Percentiles rank a stretch among this genome's conserved stretches.
phyloP scores from a whole-genome alignment of 352 stramenopile genomes.

The Aphanomyces euteiches region DNA sequence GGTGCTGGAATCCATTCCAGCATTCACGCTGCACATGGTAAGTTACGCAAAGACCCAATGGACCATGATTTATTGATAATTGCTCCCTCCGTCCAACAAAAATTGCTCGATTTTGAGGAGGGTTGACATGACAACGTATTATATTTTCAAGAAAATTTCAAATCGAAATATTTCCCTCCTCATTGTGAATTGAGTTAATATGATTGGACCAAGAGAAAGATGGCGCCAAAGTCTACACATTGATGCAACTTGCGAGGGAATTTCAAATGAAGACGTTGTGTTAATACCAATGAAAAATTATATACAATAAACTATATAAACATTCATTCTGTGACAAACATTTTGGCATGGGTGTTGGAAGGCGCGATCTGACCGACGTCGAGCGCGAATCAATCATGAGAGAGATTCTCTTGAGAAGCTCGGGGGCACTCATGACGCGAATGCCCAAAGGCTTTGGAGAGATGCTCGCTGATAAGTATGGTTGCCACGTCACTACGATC shows the following conservation, averaged over 20 bases:
- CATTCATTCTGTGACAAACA: not conserved
- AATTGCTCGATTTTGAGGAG: not conserved
- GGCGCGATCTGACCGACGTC: not conserved
- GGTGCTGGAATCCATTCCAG: too few relatives aligned
- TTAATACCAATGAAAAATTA: not conserved
- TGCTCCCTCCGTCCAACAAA: not conserved
- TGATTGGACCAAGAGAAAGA: not conserved
- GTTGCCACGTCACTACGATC: not conserved
- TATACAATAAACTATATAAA: not conserved
- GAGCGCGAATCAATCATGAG: not conserved
- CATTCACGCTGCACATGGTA: too few relatives aligned
- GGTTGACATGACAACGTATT: not conserved
- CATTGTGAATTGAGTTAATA: not conserved
- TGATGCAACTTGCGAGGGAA: not conserved
- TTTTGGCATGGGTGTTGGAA: not conserved
- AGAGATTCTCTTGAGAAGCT: not conserved
- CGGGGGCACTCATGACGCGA: not conserved
- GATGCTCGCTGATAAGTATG: not conserved
- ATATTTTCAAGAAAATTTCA: slow-evolving; percentile 2
- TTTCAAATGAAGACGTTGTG: not conserved
- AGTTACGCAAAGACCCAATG: too few relatives aligned
- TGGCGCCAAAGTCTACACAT: not conserved
- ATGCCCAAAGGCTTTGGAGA: not conserved
- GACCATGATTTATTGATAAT: too few relatives aligned
- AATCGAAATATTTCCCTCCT: not conserved